Percentiles rank a stretch among this genome's conserved stretches.
These are phyloP conservation scores for Aspergillus sp. DNA, from an alignment of 2,329 filamentous ascomycete species.

Conservation along the genomic window DNA sequence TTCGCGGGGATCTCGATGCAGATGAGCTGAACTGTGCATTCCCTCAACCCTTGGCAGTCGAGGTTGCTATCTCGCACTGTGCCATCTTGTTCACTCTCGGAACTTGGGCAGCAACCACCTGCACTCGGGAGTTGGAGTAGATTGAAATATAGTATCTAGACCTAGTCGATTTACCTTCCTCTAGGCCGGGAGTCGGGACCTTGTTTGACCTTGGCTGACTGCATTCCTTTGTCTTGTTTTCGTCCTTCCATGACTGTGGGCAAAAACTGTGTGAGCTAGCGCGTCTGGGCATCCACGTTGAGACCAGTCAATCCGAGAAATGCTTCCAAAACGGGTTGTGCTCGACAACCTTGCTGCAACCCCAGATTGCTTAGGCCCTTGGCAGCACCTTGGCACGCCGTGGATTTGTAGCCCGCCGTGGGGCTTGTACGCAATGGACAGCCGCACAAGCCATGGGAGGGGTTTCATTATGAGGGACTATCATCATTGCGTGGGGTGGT, in stretches of 20 bases:
- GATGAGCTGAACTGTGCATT: neutral
- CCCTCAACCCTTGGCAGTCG: neutral
- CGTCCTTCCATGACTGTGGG: neutral
- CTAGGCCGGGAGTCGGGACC: neutral
- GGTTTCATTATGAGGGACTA: neutral
- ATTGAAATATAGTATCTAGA: neutral
- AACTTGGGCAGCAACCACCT: neutral
- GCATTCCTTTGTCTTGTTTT: constrained; percentile 2
- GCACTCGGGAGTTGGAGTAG: neutral
- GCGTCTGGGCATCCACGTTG: constrained; percentile 5
- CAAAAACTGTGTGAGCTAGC: neutral
- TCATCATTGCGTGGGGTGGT: constrained; percentile 10
- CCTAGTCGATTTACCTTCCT: neutral
- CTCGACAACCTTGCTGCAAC: constrained; percentile 3
- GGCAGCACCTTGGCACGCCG: constrained; percentile 23
- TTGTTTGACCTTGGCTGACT: constrained; percentile 3
- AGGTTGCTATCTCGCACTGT: neutral
- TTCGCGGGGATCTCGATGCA: neutral
- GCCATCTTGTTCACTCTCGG: neutral
- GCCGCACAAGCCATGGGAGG: neutral
- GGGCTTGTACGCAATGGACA: constrained; percentile 4
- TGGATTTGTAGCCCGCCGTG: constrained; percentile 17
- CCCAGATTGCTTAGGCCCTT: constrained; percentile 20
- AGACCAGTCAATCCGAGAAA: neutral
- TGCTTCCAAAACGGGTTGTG: neutral